Evolutionary conservation across 2,329 filamentous ascomycete species (phyloP).

Genomic region (Calcarisporium arbuscula): DNA sequence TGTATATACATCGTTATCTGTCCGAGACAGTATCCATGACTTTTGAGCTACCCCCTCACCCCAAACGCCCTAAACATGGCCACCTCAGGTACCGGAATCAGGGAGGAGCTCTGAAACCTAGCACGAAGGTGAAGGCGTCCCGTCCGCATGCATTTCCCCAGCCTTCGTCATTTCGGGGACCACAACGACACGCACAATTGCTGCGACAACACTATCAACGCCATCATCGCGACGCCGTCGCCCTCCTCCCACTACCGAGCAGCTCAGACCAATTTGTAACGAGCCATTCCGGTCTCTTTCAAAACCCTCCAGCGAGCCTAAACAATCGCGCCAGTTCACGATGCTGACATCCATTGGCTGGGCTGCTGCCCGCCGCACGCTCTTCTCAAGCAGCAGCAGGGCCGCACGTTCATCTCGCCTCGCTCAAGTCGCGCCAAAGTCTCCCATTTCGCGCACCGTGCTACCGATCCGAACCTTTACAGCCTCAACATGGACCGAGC

Average conservation of each 20-base stretch:
- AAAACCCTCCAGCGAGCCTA: too few relatives aligned
- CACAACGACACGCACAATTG: too few relatives aligned
- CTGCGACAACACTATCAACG: too few relatives aligned
- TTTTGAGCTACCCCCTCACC: too few relatives aligned
- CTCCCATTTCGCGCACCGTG: conserved; percentile 11
- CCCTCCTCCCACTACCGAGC: background rate
- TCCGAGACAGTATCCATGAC: too few relatives aligned
- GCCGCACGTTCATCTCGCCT: conserved; percentile 13
- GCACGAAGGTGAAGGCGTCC: background rate
- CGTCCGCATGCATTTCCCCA: conserved; percentile 6
- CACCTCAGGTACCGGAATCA: too few relatives aligned
- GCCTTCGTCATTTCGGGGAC: conserved; percentile 12
- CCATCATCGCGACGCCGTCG: conserved; percentile 4
- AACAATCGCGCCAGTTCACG: too few relatives aligned
- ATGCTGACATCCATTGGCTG: conserved; percentile 39
- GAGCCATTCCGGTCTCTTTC: too few relatives aligned
- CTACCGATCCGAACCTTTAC: conserved; percentile 23
- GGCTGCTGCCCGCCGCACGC: conserved; percentile 29
- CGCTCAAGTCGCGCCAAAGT: conserved; percentile 15
- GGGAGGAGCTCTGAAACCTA: too few relatives aligned
- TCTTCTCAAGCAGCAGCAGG: conserved; percentile 12
- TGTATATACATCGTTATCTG: too few relatives aligned
- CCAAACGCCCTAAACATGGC: too few relatives aligned
- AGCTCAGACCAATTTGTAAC: too few relatives aligned
- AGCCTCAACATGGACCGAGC: conserved; percentile 20